phyloP scores from a whole-genome alignment of 169 alveolate genomes.

The Eimeria tenella region DNA sequence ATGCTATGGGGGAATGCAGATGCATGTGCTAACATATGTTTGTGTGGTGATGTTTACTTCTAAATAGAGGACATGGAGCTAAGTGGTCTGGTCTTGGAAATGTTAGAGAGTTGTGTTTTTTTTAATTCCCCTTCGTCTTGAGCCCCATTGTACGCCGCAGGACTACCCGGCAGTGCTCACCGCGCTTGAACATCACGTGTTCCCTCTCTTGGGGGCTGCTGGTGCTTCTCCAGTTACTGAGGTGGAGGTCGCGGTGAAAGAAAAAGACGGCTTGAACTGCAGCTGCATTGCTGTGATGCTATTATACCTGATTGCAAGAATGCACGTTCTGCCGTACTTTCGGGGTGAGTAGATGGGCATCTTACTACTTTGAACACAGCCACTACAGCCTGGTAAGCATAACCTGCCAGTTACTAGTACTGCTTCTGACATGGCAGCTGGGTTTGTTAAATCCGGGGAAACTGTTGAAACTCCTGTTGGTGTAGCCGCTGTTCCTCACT shows the following conservation, averaged over 20 bases:
- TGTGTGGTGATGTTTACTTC: too few species aligned
- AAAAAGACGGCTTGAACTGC: background rate
- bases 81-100: too few species aligned
- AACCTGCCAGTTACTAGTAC: background rate
- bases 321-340: slow-evolving; percentile 65
- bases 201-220: slow-evolving; percentile 1
- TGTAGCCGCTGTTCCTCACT: background rate
- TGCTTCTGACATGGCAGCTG: background rate
- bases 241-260: slow-evolving; percentile 16
- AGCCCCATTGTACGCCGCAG: background rate
- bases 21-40: too few species aligned
- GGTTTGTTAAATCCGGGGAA: background rate
- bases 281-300: slow-evolving; percentile 55
- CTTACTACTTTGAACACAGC: too few species aligned
- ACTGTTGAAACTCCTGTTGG: background rate
- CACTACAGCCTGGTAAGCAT: too few species aligned
- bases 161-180: slow-evolving; percentile 59
- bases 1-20: too few species aligned
- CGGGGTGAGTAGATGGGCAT: slow-evolving; percentile 10
- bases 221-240: background rate
- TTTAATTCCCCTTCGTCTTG: too few species aligned
- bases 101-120: too few species aligned
- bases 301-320: slow-evolving; percentile 51
- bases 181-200: slow-evolving; percentile 31
- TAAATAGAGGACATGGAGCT: too few species aligned